phyloP scores from a whole-genome alignment of 2,329 filamentous ascomycete genomes.

The Fusarium concolor region DNA sequence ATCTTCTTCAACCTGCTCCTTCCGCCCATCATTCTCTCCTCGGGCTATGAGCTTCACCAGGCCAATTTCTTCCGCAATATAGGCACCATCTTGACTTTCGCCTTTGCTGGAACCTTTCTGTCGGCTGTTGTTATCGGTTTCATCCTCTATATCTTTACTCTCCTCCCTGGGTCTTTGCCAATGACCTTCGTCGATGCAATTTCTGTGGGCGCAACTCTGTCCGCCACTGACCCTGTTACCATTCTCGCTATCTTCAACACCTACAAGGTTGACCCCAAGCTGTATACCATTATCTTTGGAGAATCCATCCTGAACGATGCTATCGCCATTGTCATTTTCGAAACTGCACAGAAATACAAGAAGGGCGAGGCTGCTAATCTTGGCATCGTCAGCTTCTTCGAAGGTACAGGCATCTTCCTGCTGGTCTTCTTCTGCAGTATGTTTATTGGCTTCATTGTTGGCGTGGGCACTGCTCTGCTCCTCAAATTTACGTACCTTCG shows the following conservation, averaged over 20 bases:
- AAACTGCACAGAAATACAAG: slow-evolving; percentile 94
- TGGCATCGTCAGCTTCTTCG: slow-evolving; percentile 84
- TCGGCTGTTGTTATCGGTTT: slow-evolving; percentile 94
- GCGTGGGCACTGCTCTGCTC: slow-evolving; percentile 85
- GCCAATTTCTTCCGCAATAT: slow-evolving; percentile 99
- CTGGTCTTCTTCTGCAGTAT: slow-evolving; percentile 95
- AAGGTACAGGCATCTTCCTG: slow-evolving; percentile 94
- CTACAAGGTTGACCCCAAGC: slow-evolving; percentile 98
- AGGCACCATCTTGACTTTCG: slow-evolving; percentile 95
- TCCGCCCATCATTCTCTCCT: slow-evolving; percentile 97
- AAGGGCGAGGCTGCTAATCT: slow-evolving; percentile 77
- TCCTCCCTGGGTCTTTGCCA: slow-evolving; percentile 83
- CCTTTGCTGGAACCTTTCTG: slow-evolving; percentile 96
- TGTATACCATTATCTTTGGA: slow-evolving; percentile 98
- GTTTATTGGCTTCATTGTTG: slow-evolving; percentile 87
- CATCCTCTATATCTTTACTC: slow-evolving; percentile 89
- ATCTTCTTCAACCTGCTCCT: slow-evolving; percentile 99
- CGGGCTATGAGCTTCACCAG: slow-evolving; percentile 97
- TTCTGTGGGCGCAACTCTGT: slow-evolving; percentile 94
- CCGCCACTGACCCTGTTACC: slow-evolving; percentile 96
- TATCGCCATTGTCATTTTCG: slow-evolving; percentile 97
- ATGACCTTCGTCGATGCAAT: slow-evolving; percentile 96
- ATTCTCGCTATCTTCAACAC: slow-evolving; percentile 99
- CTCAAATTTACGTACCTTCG: slow-evolving; percentile 96
- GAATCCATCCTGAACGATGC: slow-evolving; percentile 98